A percentile compares a stretch with the other conserved stretches of the same genome.
These are phyloP conservation scores for Neopestalotiopsis clavispora DNA, from an alignment of 2,329 filamentous ascomycete genomes.

Conservation along the genomic window DNA sequence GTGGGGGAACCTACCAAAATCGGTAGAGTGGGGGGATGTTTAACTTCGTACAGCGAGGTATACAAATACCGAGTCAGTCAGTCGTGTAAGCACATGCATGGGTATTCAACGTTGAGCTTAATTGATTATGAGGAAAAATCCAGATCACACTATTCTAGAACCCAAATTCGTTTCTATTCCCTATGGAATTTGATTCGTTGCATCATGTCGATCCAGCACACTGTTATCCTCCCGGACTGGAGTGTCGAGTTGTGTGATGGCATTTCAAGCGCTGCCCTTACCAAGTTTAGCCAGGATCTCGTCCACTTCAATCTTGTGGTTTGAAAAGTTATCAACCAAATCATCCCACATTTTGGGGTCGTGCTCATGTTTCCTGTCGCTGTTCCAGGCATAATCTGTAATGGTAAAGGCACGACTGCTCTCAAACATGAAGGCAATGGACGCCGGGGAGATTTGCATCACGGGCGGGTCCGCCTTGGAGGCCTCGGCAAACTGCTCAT, in stretches of 20 bases:
- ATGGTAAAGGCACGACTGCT: constrained; percentile 59
- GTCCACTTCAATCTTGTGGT: constrained; percentile 19
- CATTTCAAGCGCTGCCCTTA: not conserved
- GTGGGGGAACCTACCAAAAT: not conserved
- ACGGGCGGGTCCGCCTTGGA: constrained; percentile 49
- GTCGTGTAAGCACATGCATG: too few relatives aligned
- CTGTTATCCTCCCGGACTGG: not conserved
- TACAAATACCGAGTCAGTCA: not conserved
- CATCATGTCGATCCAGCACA: not conserved
- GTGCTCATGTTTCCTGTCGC: constrained; percentile 45
- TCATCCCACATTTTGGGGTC: constrained; percentile 59
- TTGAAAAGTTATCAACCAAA: constrained; percentile 56
- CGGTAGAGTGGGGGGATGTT: not conserved
- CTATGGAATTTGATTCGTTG: too few relatives aligned
- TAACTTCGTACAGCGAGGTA: not conserved
- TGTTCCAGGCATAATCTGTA: constrained; percentile 57
- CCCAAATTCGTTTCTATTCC: too few relatives aligned
- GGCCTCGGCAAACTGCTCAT: constrained; percentile 52
- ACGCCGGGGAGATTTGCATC: constrained; percentile 49
- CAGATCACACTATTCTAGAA: too few relatives aligned
- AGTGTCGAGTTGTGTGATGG: not conserved
- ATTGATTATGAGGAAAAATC: too few relatives aligned
- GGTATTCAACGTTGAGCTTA: too few relatives aligned
- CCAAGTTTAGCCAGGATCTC: not conserved
- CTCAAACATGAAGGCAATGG: constrained; percentile 57